Evolutionary conservation across 1,284 basidiomycete species (phyloP).

Genomic region (Sparassis latifolia): DNA sequence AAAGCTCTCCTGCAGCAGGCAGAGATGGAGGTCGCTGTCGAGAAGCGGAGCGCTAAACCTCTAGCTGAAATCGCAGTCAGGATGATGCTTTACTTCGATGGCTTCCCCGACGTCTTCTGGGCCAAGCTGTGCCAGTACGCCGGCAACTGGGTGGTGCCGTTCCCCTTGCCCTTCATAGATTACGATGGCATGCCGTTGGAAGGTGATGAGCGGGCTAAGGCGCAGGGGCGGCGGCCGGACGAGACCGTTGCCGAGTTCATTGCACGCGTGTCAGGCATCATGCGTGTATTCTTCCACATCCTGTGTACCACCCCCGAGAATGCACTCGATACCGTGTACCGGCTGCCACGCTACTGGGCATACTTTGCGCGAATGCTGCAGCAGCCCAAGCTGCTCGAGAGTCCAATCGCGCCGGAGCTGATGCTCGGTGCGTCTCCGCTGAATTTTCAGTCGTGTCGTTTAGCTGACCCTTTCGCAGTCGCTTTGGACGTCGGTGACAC

Average conservation of each 20-base stretch:
- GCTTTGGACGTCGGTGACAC: constrained; percentile 71
- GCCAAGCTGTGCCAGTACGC: constrained; percentile 78
- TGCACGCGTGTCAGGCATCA: constrained; percentile 73
- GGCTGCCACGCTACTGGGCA: constrained; percentile 59
- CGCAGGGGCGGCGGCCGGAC: constrained; percentile 57
- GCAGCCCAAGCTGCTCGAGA: constrained; percentile 43
- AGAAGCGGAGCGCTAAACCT: constrained; percentile 80
- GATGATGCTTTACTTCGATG: constrained; percentile 54
- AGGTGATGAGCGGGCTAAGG: constrained; percentile 59
- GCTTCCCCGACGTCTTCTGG: constrained; percentile 74
- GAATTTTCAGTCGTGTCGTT: constrained; percentile 6
- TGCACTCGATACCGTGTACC: constrained; percentile 47
- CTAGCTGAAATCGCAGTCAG: constrained; percentile 74
- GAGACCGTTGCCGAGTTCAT: constrained; percentile 65
- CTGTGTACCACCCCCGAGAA: constrained; percentile 38
- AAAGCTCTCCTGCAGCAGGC: constrained; percentile 91
- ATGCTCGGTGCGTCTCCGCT: constrained; percentile 52
- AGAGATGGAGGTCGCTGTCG: constrained; percentile 89
- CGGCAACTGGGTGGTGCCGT: constrained; percentile 66
- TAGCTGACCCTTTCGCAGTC: constrained; percentile 33
- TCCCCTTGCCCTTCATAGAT: constrained; percentile 43
- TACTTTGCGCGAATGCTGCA: constrained; percentile 59
- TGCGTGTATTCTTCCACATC: constrained; percentile 86
- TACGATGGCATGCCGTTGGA: constrained; percentile 39
- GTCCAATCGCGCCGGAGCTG: constrained; percentile 50